Evolutionary conservation across 2,329 filamentous ascomycete species (phyloP), one percentile per base, ranked within the genome.

Genomic region (Calonectria honghensis): DNA sequence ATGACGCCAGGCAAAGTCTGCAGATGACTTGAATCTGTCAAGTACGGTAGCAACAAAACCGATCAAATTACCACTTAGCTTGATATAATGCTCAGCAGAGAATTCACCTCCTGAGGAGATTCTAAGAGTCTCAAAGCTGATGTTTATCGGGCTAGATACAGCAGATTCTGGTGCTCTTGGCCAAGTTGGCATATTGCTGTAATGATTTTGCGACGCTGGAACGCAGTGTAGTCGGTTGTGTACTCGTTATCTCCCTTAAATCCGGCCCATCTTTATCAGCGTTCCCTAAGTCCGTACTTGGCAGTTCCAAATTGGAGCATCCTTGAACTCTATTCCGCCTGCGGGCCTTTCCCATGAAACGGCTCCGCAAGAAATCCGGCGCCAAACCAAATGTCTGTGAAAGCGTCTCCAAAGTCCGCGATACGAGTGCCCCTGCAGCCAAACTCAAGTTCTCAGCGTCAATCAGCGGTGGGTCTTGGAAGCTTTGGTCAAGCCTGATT

Each of bases 401-500:
- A 24, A 24, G 11, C 24, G 45, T 24, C 45, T 24, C 20, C 45
- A 2, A 48, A 13, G n/a, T 48, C 45, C 45, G n/a, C 45, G 24
- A 48, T 4, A 45, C 18, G 6, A 20, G 41, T n/a, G 1, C 9
- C 4, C n/a, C 20, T 9, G 10, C 41, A 3, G 9, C 20, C 16
- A n/a, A 48, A 48, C 20, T 6, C 11, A 18, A n/a, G 20, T n/a
- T 48, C 1, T 48, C 41, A n/a, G n/a, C 41, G 9, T n/a, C 41
- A 2, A n/a, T 18, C 16, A 6, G 39, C 39, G 1, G 20, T 48
- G n/a, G n/a, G n/a, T 5, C n/a, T 48, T 24, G 20, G 6, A 10
- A 6, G 6, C 10, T 1, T n/a, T n/a, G 41, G 1, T 24, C 9
- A 24, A 1, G 1, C 11, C 20, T 13, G 1, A 24, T 24, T n/a